Base-by-base conservation (phyloP, 768 basidiomycete species). In the Tulasnella sp. region DNA sequence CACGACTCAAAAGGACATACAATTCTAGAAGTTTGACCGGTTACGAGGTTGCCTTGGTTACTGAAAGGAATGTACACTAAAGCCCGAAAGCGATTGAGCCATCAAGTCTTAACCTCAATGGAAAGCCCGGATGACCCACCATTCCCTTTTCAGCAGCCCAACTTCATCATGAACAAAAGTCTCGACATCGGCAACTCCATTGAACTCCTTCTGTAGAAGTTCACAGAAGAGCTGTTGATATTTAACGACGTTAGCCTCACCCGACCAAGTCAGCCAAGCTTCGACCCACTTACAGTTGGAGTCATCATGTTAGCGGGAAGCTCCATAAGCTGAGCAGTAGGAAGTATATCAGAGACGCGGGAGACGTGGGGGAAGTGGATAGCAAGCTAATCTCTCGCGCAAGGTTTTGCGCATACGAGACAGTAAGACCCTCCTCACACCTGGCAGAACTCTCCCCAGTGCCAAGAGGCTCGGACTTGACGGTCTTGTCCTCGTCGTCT, bases 21-120 rank as follows among this genome's bases (percentile, higher is more conserved):
- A 96, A 91, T 85, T 96, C 95, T 75, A 96, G 85, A 84, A 96
- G 89, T 83, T 93, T 94, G 55, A 93, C 91, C 5, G 95, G 94
- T 83, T 96, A 92, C 9, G 89, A 86, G 13, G 92, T 91, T 11
- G 94, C 94, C 77, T 90, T 89, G 18, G 93, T 91, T 20, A 96
- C 94, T 0, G 94, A 95, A 39, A 96, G 89, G 88, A 96, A 95
- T 9, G 92, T 90, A 80, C 90, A 88, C 92, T 93, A 55, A 67
- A 42, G 3, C 26, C 39, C 80, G 5, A 26, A 57, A 16, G 55
- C 46, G 32, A 78, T 29, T 26, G 70, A n/a, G 51, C 23, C 13
- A 5, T 23, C 5, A 16, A 6, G 46, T 44, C 13, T 16, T 10
- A 35, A 7, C 26, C 1, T 26, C 29, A 11, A 32, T 37, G 23